Evolutionary conservation across 176 grass and related monocot species (phyloP), one percentile per base, ranked within the genome.

Genomic region (Poa annua): DNA sequence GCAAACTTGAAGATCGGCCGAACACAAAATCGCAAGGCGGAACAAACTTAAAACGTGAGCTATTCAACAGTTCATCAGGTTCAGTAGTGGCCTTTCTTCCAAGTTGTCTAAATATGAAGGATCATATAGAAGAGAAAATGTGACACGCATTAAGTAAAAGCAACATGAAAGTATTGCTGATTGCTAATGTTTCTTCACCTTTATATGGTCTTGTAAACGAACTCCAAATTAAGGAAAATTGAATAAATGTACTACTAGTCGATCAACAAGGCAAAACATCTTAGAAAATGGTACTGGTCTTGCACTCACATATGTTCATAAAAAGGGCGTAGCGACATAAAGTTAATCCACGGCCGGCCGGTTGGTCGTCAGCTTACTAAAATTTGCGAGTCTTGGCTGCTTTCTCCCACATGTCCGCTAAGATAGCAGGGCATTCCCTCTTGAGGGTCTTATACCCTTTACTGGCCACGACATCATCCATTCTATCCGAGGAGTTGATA

Each of bases 351-450:
- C 14, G 7, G 38, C 5, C 14, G 7, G 38, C 5, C 35, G 35
- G 7, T 8, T 29, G 3, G 7, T 8, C 6, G 7, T 8, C 6
- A 54, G 17, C 17, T 4, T 53, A 20, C 35, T 69, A 42, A 69
- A 69, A 1, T 69, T 41, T 71, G 41, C 39, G 39, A 44, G 19
- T 44, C 39, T 71, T 71, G 12, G 67, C 39, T 45, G 67, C 11
- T 45, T 45, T 45, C 39, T 71, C 39, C 67, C 67, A 71, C 45
- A 45, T 45, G 24, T 71, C 67, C 7, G 21, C 67, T 24, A 71
- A 7, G 38, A 71, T 71, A 45, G 67, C 15, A 14, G 67, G 67
- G 5, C 39, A 71, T 71, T 5, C 41, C 2, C 67, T 7, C 22
- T 71, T 71, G 2, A 71, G 39, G 39, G 24, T 39, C 39, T 45